These are phyloP conservation scores for Spiromastix sp. DNA, from an alignment of 2,329 filamentous ascomycete genomes.

Conservation along the genomic window DNA sequence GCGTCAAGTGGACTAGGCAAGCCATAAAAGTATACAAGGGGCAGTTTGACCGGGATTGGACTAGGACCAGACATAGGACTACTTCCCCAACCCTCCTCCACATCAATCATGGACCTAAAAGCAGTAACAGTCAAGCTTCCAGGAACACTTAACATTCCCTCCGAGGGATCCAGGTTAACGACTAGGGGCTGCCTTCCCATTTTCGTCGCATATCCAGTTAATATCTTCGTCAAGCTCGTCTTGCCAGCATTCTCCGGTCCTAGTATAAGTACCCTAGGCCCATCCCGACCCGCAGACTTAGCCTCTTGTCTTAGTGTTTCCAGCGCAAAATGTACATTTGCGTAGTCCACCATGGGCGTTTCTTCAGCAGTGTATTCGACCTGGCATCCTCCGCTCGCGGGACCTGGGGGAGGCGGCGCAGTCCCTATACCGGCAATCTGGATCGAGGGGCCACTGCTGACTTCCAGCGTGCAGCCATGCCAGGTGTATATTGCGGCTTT, in stretches of 20 bases:
- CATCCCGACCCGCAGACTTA: constrained; percentile 40
- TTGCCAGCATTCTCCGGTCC: constrained; percentile 74
- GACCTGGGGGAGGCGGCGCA: constrained; percentile 15
- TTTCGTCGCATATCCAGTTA: constrained; percentile 70
- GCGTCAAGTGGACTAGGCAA: constrained; percentile 58
- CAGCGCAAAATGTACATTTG: constrained; percentile 82
- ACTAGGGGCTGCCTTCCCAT: constrained; percentile 65
- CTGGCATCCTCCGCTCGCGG: constrained; percentile 50
- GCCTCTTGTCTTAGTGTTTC: constrained; percentile 59
- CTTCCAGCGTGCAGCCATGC: constrained; percentile 78
- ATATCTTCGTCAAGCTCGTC: constrained; percentile 64
- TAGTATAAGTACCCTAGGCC: constrained; percentile 74
- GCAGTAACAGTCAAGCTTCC: constrained; percentile 80
- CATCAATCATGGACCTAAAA: constrained; percentile 76
- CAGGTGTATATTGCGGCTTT: constrained; percentile 88
- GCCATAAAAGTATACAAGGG: constrained; percentile 83
- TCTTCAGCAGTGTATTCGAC: constrained; percentile 64
- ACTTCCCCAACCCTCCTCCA: constrained; percentile 80
- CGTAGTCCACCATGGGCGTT: constrained; percentile 67
- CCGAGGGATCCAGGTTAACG: constrained; percentile 73
- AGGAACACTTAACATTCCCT: constrained; percentile 67
- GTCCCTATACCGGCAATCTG: constrained; percentile 10
- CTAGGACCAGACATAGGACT: constrained; percentile 87
- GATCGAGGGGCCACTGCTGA: constrained; percentile 50
- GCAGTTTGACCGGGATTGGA: constrained; percentile 79